Evolutionary conservation across 345 rosid genomes (phyloP).

Genomic region (Syzygium aqueum): DNA sequence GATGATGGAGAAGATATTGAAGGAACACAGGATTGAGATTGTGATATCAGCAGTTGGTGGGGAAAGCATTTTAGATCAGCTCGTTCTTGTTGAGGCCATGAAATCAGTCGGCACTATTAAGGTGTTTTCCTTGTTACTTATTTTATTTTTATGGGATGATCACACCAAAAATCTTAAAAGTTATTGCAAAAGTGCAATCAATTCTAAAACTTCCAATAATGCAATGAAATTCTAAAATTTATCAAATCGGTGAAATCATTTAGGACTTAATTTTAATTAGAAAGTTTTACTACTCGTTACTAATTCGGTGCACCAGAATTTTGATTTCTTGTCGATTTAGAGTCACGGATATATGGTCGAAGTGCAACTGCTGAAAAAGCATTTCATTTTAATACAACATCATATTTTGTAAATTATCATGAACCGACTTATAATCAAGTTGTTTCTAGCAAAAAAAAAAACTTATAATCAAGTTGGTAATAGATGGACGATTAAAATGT

Average conservation of each 20-base stretch:
- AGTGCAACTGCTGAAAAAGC: not conserved
- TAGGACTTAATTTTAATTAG: not conserved
- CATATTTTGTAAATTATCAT: not conserved
- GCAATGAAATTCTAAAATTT: not conserved
- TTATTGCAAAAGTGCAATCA: no score
- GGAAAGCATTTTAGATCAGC: constrained; percentile 23
- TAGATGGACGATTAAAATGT: not conserved
- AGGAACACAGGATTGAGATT: constrained; percentile 38
- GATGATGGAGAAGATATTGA: constrained; percentile 39
- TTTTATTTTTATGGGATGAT: not conserved
- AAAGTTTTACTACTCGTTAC: not conserved
- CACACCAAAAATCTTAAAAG: not conserved
- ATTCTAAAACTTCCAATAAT: not conserved
- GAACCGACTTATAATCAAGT: not conserved
- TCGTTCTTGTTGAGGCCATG: constrained; percentile 31
- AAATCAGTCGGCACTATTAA: constrained; percentile 43
- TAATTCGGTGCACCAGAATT: not conserved
- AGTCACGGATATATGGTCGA: not conserved
- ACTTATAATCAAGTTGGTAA: not conserved
- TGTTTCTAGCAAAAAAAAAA: not conserved
- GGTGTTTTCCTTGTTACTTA: constrained; percentile 13
- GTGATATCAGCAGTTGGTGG: constrained; percentile 57
- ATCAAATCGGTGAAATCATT: not conserved
- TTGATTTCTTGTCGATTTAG: not conserved
- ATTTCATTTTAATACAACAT: not conserved